phyloP scores from a whole-genome alignment of 192 early-diverging fungal genomes.

The Dimargaris xerosporica region DNA sequence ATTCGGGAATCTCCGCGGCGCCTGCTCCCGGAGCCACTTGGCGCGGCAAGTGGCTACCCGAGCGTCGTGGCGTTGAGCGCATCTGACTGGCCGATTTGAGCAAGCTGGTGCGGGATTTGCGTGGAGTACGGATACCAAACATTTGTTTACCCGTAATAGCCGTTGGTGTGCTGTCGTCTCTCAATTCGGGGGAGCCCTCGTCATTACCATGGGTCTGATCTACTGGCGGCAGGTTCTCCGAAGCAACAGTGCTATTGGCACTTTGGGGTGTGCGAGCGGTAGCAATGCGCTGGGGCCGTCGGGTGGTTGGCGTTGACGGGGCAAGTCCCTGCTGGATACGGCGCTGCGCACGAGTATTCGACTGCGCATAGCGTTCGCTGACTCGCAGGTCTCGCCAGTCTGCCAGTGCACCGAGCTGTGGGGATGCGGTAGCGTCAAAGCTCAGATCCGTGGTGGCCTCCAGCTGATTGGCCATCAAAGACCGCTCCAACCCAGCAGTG shows the following conservation, averaged over 20 bases:
- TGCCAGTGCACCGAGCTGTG: too few relatives aligned
- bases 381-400: slow-evolving; percentile 5
- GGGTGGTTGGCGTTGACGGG: background rate
- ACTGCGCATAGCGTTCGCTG: slow-evolving; percentile 4
- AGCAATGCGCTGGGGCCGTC: too few relatives aligned
- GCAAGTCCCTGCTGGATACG: background rate
- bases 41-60: background rate
- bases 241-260: background rate
- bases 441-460: too few relatives aligned
- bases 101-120: background rate
- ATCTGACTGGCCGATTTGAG: background rate
- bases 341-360: background rate
- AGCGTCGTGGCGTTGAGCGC: background rate
- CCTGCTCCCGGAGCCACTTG: background rate
- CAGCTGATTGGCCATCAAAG: too few relatives aligned
- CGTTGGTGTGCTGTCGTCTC: background rate
- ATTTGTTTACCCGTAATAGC: slow-evolving; percentile 1
- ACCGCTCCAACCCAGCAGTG: too few relatives aligned
- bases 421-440: too few relatives aligned
- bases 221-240: too few relatives aligned
- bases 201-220: background rate
- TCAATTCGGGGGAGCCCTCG: background rate
- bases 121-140: background rate
- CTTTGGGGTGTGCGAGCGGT: background rate
- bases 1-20: background rate